A percentile compares a stretch with the other conserved stretches of the same genome.
phyloP scores from a whole-genome alignment of 139 green algal species.

The Chlorella sp. region DNA sequence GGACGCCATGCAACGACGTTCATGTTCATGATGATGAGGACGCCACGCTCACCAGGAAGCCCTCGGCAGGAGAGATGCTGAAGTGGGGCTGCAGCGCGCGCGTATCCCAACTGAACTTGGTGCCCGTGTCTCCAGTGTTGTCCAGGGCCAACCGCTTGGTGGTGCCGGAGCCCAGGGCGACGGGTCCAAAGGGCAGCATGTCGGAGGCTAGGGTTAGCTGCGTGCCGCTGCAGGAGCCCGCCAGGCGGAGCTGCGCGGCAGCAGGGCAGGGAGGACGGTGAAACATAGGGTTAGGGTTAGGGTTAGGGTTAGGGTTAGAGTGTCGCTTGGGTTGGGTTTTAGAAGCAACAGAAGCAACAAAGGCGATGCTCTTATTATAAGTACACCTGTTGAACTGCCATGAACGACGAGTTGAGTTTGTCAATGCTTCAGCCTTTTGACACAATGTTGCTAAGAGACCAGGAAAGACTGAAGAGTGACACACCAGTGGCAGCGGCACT shows the following conservation, averaged over 20 bases:
- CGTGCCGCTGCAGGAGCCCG: conserved; percentile 61
- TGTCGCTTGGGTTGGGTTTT: background rate
- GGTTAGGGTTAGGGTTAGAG: background rate
- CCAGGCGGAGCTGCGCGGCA: conserved; percentile 47
- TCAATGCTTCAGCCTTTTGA: too few species aligned
- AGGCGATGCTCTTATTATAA: too few species aligned
- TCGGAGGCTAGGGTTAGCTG: conserved; percentile 62
- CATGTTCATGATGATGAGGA: too few species aligned
- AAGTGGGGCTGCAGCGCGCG: conserved; percentile 47
- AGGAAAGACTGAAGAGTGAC: too few species aligned
- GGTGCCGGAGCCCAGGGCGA: conserved; percentile 51
- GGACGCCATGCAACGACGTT: too few species aligned
- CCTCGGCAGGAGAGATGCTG: conserved; percentile 52
- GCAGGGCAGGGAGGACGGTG: conserved; percentile 22
- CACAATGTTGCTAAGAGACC: too few species aligned
- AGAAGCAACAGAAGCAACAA: too few species aligned
- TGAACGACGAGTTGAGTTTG: too few species aligned
- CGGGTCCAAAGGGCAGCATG: conserved; percentile 65
- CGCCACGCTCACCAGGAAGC: conserved; percentile 50
- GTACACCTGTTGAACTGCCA: too few species aligned
- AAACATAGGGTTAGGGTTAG: background rate
- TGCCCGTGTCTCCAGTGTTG: conserved; percentile 71
- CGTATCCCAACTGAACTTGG: conserved; percentile 55
- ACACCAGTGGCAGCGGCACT: conserved; percentile 21
- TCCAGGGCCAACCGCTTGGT: conserved; percentile 61